A percentile compares a stretch with the other conserved stretches of the same genome.
These are phyloP conservation scores for Plectosphaerella sp. DNA, from an alignment of 2,329 filamentous ascomycete genomes.

Conservation along the genomic window DNA sequence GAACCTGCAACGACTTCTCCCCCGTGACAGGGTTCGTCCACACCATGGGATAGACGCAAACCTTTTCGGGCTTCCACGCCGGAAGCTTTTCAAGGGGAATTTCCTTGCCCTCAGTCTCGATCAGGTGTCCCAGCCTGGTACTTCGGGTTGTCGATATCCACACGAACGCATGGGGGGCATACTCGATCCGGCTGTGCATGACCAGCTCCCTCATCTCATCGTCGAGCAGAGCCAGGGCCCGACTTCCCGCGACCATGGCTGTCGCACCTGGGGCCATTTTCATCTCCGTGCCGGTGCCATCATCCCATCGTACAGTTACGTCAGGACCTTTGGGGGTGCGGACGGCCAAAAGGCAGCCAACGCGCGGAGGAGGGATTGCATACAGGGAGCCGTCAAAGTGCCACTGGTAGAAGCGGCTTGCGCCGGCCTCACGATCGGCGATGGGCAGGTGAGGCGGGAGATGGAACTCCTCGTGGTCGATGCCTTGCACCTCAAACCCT, in stretches of 20 bases:
- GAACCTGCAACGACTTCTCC: conserved; percentile 37
- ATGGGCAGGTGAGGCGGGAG: conserved; percentile 28
- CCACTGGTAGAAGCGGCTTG: conserved; percentile 42
- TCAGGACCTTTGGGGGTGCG: conserved; percentile 29
- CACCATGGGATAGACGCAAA: conserved; percentile 40
- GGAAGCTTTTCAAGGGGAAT: conserved; percentile 29
- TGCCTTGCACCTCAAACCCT: conserved; percentile 31
- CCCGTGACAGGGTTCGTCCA: conserved; percentile 38
- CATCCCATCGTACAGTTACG: conserved; percentile 35
- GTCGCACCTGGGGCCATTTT: conserved; percentile 35
- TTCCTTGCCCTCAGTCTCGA: conserved; percentile 32
- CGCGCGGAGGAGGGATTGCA: conserved; percentile 32
- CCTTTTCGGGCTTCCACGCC: conserved; percentile 25
- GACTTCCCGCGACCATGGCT: conserved; percentile 36
- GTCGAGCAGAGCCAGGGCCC: conserved; percentile 33
- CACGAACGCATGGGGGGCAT: conserved; percentile 37
- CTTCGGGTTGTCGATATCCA: conserved; percentile 37
- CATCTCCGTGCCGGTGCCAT: conserved; percentile 35
- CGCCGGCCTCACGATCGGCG: conserved; percentile 27
- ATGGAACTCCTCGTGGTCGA: conserved; percentile 32
- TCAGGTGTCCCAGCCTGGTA: conserved; percentile 32
- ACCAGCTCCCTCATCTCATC: conserved; percentile 31
- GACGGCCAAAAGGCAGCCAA: conserved; percentile 33
- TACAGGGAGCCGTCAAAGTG: conserved; percentile 42
- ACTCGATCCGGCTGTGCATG: conserved; percentile 40